phyloP scores from a whole-genome alignment of 2,329 filamentous ascomycete genomes.

The Cladophialophora psammophila region DNA sequence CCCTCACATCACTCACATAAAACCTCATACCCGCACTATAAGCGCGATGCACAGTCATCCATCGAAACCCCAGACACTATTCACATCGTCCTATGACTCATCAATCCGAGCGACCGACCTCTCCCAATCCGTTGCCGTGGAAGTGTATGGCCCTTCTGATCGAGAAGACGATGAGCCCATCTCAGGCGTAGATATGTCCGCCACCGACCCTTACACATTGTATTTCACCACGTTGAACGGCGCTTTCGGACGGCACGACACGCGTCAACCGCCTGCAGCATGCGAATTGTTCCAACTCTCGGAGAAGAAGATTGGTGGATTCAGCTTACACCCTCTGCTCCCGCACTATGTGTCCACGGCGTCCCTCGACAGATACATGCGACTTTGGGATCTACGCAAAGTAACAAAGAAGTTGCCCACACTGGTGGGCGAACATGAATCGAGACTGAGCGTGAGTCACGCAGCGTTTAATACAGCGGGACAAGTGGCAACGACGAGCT shows the following conservation, averaged over 20 bases:
- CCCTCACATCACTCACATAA: slow-evolving; percentile 86
- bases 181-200: slow-evolving; percentile 81
- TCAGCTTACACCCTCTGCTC: slow-evolving; percentile 79
- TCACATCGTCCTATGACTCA: slow-evolving; percentile 89
- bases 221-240: slow-evolving; percentile 90
- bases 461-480: slow-evolving; percentile 87
- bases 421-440: slow-evolving; percentile 81
- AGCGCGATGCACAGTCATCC: slow-evolving; percentile 81
- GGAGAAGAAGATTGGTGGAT: slow-evolving; percentile 95
- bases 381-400: slow-evolving; percentile 90
- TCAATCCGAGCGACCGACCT: slow-evolving; percentile 88
- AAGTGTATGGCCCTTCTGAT: slow-evolving; percentile 79
- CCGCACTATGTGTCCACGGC: slow-evolving; percentile 88
- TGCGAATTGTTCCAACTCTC: slow-evolving; percentile 76
- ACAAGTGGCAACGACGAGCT: slow-evolving; percentile 88
- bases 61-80: slow-evolving; percentile 75
- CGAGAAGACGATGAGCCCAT: slow-evolving; percentile 76
- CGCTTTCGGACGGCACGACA: slow-evolving; percentile 79
- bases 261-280: slow-evolving; percentile 64
- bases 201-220: slow-evolving; percentile 73
- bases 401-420: slow-evolving; percentile 69
- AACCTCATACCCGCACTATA: slow-evolving; percentile 88
- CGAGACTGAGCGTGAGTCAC: slow-evolving; percentile 85
- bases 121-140: slow-evolving; percentile 76
- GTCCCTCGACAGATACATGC: slow-evolving; percentile 85